Evolutionary conservation across 78 protist species (phyloP).

Genomic region (Dictyostelium intermedium): DNA sequence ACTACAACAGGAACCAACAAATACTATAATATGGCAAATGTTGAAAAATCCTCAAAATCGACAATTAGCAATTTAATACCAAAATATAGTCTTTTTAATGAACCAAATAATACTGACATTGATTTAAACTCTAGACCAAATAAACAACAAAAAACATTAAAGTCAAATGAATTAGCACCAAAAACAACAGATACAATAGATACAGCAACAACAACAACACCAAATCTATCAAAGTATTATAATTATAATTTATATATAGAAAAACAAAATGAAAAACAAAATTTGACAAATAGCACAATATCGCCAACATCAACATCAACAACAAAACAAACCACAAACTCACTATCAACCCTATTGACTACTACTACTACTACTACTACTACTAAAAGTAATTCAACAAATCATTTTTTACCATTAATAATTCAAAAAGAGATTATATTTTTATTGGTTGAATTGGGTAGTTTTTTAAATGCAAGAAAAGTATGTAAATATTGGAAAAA

Average conservation of each 20-base stretch:
- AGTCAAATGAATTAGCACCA: not conserved
- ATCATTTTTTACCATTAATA: slow-evolving; percentile 13
- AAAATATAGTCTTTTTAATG: not conserved
- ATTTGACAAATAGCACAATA: not conserved
- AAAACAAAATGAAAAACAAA: not conserved
- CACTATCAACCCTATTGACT: not conserved
- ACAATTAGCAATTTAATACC: not conserved
- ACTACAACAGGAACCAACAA: not conserved
- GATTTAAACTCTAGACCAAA: not conserved
- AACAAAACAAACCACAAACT: not conserved
- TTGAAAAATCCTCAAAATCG: not conserved
- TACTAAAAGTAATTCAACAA: not conserved
- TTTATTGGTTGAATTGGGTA: not conserved
- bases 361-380: not conserved
- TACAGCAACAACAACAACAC: not conserved
- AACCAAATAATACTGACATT: not conserved
- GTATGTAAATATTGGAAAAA: slow-evolving; percentile 29
- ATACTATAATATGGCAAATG: slow-evolving; percentile 8
- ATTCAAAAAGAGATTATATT: slow-evolving; percentile 52
- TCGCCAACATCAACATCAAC: slow-evolving; percentile 16
- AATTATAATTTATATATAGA: not conserved
- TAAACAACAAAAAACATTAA: not conserved
- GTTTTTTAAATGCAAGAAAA: not conserved
- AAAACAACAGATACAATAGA: not conserved
- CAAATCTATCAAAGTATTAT: not conserved